phyloP scores from a whole-genome alignment of 768 basidiomycete genomes.

The Kwoniella heveanensis region DNA sequence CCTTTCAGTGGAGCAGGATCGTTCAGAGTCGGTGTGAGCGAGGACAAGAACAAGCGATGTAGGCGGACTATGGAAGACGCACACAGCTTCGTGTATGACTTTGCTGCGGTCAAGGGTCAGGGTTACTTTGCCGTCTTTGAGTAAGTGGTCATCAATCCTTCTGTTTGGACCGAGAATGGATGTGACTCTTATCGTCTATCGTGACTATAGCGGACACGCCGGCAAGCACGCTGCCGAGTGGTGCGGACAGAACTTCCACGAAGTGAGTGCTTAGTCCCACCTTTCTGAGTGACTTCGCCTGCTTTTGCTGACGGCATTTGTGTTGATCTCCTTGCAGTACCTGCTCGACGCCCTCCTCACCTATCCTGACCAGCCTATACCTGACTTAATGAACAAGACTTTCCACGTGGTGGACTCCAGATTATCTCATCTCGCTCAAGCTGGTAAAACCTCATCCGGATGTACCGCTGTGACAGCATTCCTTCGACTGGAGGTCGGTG shows the following conservation, averaged over 20 bases:
- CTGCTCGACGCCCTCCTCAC: conserved; percentile 71
- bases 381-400: conserved; percentile 86
- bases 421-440: conserved; percentile 79
- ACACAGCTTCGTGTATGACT: conserved; percentile 94
- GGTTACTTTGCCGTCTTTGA: conserved; percentile 99
- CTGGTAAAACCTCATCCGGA: conserved; percentile 91
- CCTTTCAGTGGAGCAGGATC: conserved; percentile 30
- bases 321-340: conserved; percentile 57
- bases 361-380: conserved; percentile 66
- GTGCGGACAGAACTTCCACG: conserved; percentile 95
- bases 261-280: conserved; percentile 59
- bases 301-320: conserved; percentile 8
- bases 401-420: conserved; percentile 88
- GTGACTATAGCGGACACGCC: conserved; percentile 78
- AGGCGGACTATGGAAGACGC: conserved; percentile 96
- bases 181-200: too few species aligned
- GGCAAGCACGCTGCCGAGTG: conserved; percentile 99
- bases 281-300: neutral
- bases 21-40: conserved; percentile 74
- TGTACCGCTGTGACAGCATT: conserved; percentile 97
- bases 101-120: conserved; percentile 84
- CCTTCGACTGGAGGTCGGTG: conserved; percentile 78
- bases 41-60: conserved; percentile 76
- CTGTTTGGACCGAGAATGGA: neutral
- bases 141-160: conserved; percentile 35